A percentile compares a stretch with the other conserved stretches of the same genome.
Evolutionary conservation across 441 rosid species (phyloP).

Genomic region (Pelargonium myrrhifolium): DNA sequence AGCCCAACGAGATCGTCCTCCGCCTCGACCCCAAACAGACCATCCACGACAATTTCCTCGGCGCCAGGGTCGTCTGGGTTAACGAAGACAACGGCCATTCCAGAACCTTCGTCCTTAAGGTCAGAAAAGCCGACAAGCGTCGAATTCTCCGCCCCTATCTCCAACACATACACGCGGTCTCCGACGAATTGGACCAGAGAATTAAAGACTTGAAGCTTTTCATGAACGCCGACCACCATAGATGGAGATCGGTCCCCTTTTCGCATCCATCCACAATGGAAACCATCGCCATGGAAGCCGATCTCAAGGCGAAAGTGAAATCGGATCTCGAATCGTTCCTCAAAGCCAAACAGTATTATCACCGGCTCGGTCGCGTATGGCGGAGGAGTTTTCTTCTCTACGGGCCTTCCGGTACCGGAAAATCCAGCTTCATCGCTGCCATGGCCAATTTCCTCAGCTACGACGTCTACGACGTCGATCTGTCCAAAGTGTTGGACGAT

Average conservation of each 20-base stretch:
- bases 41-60: constrained; percentile 61
- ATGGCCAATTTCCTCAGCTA: constrained; percentile 74
- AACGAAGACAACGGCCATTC: constrained; percentile 22
- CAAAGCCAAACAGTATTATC: constrained; percentile 62
- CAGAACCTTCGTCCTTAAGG: constrained; percentile 44
- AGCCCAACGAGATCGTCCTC: constrained; percentile 55
- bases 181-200: constrained; percentile 59
- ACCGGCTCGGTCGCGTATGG: constrained; percentile 82
- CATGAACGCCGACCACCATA: constrained; percentile 34
- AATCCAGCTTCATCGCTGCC: constrained; percentile 82
- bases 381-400: constrained; percentile 72
- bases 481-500: constrained; percentile 51
- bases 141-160: constrained; percentile 75
- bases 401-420: constrained; percentile 91
- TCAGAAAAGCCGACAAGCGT: constrained; percentile 70
- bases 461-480: constrained; percentile 81
- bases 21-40: constrained; percentile 55
- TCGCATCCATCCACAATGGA: constrained; percentile 66
- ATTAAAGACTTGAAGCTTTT: constrained; percentile 43
- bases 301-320: constrained; percentile 57
- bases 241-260: constrained; percentile 63
- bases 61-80: constrained; percentile 62
- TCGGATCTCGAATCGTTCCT: constrained; percentile 70
- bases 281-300: constrained; percentile 63
- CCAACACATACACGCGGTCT: constrained; percentile 69